These are phyloP conservation scores for Brachypodium distachyon DNA, from an alignment of 202 grass and related monocot species.

Conservation along the genomic window DNA sequence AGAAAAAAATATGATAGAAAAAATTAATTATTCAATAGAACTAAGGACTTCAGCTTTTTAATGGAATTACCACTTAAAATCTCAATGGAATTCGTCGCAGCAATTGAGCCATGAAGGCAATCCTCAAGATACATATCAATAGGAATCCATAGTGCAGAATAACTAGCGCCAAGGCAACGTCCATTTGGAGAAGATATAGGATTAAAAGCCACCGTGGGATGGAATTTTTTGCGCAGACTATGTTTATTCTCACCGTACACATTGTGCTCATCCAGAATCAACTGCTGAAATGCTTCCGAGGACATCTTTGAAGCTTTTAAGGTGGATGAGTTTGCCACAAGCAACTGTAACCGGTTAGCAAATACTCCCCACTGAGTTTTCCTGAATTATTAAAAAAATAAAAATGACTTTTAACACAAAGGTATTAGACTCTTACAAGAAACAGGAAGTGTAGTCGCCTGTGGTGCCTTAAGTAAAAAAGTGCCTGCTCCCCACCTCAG, in stretches of 20 bases:
- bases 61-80: constrained; percentile 68
- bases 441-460: neutral
- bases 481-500: neutral
- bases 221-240: constrained; percentile 40
- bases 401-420: constrained; percentile 7
- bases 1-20: neutral
- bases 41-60: constrained; percentile 7
- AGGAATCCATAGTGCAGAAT: constrained; percentile 75
- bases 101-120: constrained; percentile 84
- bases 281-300: constrained; percentile 49
- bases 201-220: constrained; percentile 29
- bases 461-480: neutral
- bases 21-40: neutral
- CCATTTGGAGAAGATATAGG: constrained; percentile 44
- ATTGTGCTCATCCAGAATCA: constrained; percentile 33
- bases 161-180: constrained; percentile 43
- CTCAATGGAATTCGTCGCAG: constrained; percentile 92
- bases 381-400: constrained; percentile 41
- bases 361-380: constrained; percentile 61
- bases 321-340: constrained; percentile 64
- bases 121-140: constrained; percentile 98
- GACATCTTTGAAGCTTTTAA: constrained; percentile 50
- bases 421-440: neutral
- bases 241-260: constrained; percentile 43
- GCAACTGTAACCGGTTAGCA: constrained; percentile 46